Evolutionary conservation across 495 filamentous ascomycete species (phyloP).

Genomic region (Cladorrhinum samala): DNA sequence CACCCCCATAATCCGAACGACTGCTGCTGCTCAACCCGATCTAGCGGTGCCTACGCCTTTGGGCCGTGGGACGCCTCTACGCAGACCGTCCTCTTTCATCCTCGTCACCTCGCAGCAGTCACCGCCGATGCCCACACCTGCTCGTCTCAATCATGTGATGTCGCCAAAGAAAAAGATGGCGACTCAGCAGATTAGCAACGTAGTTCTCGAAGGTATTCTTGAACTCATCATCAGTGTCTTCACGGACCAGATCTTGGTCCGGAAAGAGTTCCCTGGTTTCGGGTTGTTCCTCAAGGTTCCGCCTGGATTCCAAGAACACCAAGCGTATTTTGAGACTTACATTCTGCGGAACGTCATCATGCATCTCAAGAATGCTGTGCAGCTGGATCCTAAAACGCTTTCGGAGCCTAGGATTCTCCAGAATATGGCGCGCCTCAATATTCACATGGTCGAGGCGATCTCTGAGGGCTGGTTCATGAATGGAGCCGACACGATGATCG

Average conservation of each 20-base stretch:
- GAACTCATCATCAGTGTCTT: slow-evolving; percentile 74
- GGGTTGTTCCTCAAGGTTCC: slow-evolving; percentile 85
- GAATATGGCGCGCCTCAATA: slow-evolving; percentile 73
- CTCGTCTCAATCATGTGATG: slow-evolving; percentile 56
- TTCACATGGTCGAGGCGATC: slow-evolving; percentile 78
- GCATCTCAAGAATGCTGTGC: slow-evolving; percentile 60
- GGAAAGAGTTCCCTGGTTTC: slow-evolving; percentile 87
- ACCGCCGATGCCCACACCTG: slow-evolving; percentile 47
- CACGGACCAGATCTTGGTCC: slow-evolving; percentile 69
- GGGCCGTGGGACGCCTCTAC: slow-evolving; percentile 51
- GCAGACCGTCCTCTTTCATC: slow-evolving; percentile 82
- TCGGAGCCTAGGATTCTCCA: slow-evolving; percentile 76
- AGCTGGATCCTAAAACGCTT: slow-evolving; percentile 64
- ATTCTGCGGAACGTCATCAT: slow-evolving; percentile 69
- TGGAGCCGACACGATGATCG: slow-evolving; percentile 72
- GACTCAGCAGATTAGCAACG: slow-evolving; percentile 53
- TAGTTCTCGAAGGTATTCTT: slow-evolving; percentile 66
- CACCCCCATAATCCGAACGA: slow-evolving; percentile 65
- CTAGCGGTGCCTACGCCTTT: slow-evolving; percentile 28
- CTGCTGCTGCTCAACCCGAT: slow-evolving; percentile 49
- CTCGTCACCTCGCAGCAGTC: slow-evolving; percentile 67
- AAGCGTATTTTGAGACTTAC: slow-evolving; percentile 91
- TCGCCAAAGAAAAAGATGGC: slow-evolving; percentile 49
- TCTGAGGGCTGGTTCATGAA: slow-evolving; percentile 95
- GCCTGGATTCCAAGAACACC: slow-evolving; percentile 85